Evolutionary conservation across 345 rosid species (phyloP).

Genomic region (Acer campestre): DNA sequence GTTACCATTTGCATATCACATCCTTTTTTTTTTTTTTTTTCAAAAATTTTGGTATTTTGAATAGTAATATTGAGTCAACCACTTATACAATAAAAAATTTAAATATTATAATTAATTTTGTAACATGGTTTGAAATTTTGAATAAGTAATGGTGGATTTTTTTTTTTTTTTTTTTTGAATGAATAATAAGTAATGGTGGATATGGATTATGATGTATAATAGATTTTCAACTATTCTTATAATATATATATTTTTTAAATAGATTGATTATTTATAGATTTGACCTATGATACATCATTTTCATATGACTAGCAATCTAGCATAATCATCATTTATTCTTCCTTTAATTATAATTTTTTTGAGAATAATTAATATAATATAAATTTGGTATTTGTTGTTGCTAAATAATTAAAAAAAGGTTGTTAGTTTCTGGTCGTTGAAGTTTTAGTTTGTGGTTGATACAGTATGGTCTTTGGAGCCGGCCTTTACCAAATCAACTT

Average conservation of each 20-base stretch:
- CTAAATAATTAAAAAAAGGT: not conserved
- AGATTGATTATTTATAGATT: not conserved
- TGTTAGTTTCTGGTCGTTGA: not conserved
- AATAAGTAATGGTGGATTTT: not conserved
- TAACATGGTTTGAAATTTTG: not conserved
- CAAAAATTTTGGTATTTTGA: no score
- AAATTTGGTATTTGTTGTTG: not conserved
- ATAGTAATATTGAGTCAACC: no score
- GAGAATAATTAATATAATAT: not conserved
- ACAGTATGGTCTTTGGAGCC: not conserved
- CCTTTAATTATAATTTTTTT: not conserved
- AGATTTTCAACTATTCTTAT: not conserved
- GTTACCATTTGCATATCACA: no score
- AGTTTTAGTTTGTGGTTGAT: not conserved
- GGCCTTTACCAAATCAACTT: not conserved
- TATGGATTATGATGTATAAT: not conserved
- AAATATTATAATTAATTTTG: no score
- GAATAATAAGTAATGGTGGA: not conserved
- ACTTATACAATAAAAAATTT: no score
- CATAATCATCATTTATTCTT: not conserved
- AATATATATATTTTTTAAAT: not conserved
- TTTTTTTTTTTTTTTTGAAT: no score
- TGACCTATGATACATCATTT: not conserved
- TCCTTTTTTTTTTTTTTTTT: no score
- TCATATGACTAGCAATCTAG: not conserved